Evolutionary conservation across 352 stramenopile species (phyloP).

Genomic region (Phytophthora megakarya): DNA sequence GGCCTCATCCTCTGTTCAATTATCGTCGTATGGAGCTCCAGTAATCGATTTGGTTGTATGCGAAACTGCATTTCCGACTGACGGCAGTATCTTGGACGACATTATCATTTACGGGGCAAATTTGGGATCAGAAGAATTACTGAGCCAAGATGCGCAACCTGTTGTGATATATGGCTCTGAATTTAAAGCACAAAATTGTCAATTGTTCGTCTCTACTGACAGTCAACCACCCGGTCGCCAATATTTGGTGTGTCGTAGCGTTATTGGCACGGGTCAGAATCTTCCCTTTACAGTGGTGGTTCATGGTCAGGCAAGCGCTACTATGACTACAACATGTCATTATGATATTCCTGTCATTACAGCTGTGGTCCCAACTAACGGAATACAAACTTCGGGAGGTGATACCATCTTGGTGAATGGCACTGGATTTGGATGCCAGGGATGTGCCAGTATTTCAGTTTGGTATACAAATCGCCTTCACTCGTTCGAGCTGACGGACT

Average conservation of each 20-base stretch:
- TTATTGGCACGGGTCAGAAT: constrained; percentile 40
- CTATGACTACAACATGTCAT: constrained; percentile 29
- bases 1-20: constrained; percentile 35
- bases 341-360: constrained; percentile 45
- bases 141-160: constrained; percentile 14
- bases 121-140: constrained; percentile 34
- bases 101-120: constrained; percentile 53
- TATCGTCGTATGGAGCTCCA: constrained; percentile 46
- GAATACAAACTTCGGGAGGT: constrained; percentile 39
- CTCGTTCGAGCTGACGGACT: constrained; percentile 44
- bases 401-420: constrained; percentile 47
- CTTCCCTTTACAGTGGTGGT: constrained; percentile 45
- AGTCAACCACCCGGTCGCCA: constrained; percentile 13
- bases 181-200: constrained; percentile 38
- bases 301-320: constrained; percentile 39
- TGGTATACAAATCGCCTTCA: constrained; percentile 50
- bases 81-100: constrained; percentile 35
- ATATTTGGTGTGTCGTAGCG: constrained; percentile 46
- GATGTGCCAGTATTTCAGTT: constrained; percentile 35
- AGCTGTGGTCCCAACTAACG: constrained; percentile 3
- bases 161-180: constrained; percentile 46
- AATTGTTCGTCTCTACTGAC: constrained; percentile 2
- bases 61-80: constrained; percentile 40
- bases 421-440: constrained; percentile 49
- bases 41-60: constrained; percentile 39